Evolutionary conservation across 352 stramenopile species (phyloP).

Genomic region (Globisporangium irregulare): DNA sequence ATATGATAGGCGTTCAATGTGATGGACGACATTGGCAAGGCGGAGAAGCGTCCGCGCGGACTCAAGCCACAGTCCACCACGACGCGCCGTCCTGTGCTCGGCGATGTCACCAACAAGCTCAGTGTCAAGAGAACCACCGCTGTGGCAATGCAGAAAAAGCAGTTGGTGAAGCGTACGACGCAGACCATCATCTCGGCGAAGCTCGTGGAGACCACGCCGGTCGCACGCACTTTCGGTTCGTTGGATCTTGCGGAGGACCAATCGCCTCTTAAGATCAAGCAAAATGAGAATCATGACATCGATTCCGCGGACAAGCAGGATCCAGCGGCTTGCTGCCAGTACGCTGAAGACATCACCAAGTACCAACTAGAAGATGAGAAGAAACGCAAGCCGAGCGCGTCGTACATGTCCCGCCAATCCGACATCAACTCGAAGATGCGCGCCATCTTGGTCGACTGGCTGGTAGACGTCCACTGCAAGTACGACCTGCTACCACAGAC

Average conservation of each 20-base stretch:
- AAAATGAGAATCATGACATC: constrained; percentile 58
- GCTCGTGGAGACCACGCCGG: constrained; percentile 31
- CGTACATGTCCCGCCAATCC: constrained; percentile 87
- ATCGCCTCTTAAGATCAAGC: constrained; percentile 13
- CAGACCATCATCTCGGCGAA: constrained; percentile 18
- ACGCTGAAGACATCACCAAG: constrained; percentile 79
- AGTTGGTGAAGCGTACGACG: constrained; percentile 35
- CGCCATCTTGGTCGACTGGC: constrained; percentile 99
- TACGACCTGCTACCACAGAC: constrained; percentile 78
- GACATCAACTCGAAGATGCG: constrained; percentile 99
- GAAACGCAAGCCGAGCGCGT: constrained; percentile 50
- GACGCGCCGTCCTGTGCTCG: constrained; percentile 42
- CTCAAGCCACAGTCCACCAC: constrained; percentile 36
- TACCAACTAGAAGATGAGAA: constrained; percentile 79
- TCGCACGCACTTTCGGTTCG: constrained; percentile 35
- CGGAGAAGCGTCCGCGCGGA: constrained; percentile 59
- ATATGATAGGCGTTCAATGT: constrained; percentile 42
- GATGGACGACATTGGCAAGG: constrained; percentile 40
- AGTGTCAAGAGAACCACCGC: constrained; percentile 63
- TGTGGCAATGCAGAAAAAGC: constrained; percentile 46
- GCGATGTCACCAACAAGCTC: constrained; percentile 75
- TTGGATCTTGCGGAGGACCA: constrained; percentile 23
- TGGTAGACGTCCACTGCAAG: constrained; percentile 92
- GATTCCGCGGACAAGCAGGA: constrained; percentile 71
- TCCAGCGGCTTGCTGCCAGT: constrained; percentile 66